phyloP scores from a whole-genome alignment of 2,329 filamentous ascomycete species.

The Aspergillus sp. region DNA sequence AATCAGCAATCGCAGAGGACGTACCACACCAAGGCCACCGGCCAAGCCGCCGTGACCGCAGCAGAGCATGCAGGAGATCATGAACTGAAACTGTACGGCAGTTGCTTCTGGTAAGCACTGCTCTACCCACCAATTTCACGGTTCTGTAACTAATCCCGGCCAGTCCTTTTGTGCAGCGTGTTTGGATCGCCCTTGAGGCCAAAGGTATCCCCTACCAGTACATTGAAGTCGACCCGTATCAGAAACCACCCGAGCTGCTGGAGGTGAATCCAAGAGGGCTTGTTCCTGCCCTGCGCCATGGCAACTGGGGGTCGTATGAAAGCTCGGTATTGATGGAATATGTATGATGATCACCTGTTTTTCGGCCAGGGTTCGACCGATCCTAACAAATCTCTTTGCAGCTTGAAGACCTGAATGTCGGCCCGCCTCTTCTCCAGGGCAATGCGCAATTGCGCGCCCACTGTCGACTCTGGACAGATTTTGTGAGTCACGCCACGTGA shows the following conservation, averaged over 20 bases:
- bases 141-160: slow-evolving; percentile 3
- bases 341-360: slow-evolving; percentile 45
- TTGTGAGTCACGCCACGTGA: slow-evolving; percentile 52
- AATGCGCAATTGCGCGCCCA: slow-evolving; percentile 68
- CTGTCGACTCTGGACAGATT: slow-evolving; percentile 76
- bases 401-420: slow-evolving; percentile 71
- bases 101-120: slow-evolving; percentile 71
- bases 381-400: slow-evolving; percentile 30
- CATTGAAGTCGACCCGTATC: slow-evolving; percentile 79
- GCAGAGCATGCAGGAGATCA: slow-evolving; percentile 68
- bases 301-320: slow-evolving; percentile 79
- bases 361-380: not conserved
- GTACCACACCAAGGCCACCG: slow-evolving; percentile 70
- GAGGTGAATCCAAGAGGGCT: slow-evolving; percentile 74
- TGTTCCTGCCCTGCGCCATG: slow-evolving; percentile 74
- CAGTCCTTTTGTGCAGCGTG: slow-evolving; percentile 80
- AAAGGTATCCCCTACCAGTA: slow-evolving; percentile 81
- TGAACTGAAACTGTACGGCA: slow-evolving; percentile 75
- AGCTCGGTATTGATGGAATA: slow-evolving; percentile 85
- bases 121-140: not conserved
- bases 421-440: slow-evolving; percentile 63
- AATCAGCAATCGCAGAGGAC: slow-evolving; percentile 60
- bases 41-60: slow-evolving; percentile 66
- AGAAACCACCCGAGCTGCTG: slow-evolving; percentile 67
- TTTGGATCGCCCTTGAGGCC: slow-evolving; percentile 84